Conservation (phyloP, 441 rosid species). For the Pelargonium australe region DNA sequence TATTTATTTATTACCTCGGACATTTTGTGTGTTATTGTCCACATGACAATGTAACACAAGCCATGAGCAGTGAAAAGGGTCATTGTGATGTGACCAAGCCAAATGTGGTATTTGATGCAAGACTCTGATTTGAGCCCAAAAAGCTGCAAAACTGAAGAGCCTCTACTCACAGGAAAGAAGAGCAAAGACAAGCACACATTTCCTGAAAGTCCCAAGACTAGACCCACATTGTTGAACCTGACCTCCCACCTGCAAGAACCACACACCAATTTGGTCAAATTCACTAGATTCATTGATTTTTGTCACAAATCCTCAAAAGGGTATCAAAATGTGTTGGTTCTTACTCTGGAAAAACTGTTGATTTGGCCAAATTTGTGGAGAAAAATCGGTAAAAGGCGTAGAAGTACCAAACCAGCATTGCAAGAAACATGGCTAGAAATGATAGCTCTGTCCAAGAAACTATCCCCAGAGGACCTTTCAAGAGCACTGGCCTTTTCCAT, state of each 20-base stretch:
- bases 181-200: constrained; percentile 46
- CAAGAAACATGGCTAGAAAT: constrained; percentile 46
- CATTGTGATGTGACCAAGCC: constrained; percentile 59
- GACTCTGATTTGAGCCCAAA: constrained; percentile 57
- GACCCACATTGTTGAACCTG: constrained; percentile 25
- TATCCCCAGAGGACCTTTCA: constrained; percentile 62
- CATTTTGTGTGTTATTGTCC: constrained; percentile 28
- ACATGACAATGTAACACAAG: constrained; percentile 34
- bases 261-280: background rate
- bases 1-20: constrained; percentile 33
- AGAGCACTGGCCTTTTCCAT: constrained; percentile 43
- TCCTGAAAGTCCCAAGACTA: constrained; percentile 42
- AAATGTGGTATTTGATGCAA: constrained; percentile 61
- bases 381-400: constrained; percentile 19
- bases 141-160: constrained; percentile 47
- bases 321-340: background rate
- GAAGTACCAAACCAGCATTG: constrained; percentile 52
- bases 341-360: constrained; percentile 3
- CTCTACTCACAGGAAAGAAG: constrained; percentile 57
- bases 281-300: background rate
- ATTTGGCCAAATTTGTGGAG: background rate
- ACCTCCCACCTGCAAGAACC: constrained; percentile 42
- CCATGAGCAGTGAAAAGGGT: constrained; percentile 49
- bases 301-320: background rate
- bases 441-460: constrained; percentile 46